Evolutionary conservation across 2,329 filamentous ascomycete species (phyloP).

Genomic region (Talaromyces sp.): DNA sequence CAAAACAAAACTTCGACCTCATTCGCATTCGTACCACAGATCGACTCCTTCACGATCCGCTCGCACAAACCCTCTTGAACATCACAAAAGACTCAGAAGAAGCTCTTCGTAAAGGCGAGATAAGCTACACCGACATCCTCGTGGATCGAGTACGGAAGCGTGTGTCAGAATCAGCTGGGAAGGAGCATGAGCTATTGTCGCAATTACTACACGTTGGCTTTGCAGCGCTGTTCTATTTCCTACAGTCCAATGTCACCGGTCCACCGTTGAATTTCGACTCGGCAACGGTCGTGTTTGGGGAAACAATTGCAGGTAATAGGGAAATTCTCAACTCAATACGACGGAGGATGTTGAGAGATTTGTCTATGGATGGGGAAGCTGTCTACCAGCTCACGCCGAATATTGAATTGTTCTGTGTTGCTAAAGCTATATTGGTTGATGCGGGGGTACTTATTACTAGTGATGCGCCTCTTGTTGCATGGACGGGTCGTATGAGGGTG

Average conservation of each 20-base stretch:
- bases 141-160: constrained; percentile 31
- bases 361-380: constrained; percentile 80
- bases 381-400: constrained; percentile 81
- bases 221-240: constrained; percentile 70
- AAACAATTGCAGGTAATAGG: constrained; percentile 27
- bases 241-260: constrained; percentile 85
- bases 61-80: constrained; percentile 40
- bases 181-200: constrained; percentile 27
- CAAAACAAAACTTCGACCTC: constrained; percentile 33
- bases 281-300: constrained; percentile 47
- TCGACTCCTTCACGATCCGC: constrained; percentile 33
- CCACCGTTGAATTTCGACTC: constrained; percentile 66
- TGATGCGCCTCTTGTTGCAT: constrained; percentile 39
- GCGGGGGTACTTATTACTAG: constrained; percentile 40
- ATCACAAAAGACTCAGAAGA: constrained; percentile 22
- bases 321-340: constrained; percentile 48
- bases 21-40: constrained; percentile 34
- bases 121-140: constrained; percentile 38
- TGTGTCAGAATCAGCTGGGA: constrained; percentile 19
- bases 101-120: constrained; percentile 30
- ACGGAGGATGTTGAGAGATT: constrained; percentile 61
- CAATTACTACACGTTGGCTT: constrained; percentile 58
- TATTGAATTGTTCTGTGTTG: constrained; percentile 78
- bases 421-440: constrained; percentile 58
- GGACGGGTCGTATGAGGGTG: constrained; percentile 67